Percentiles rank a stretch among this genome's conserved stretches.
These are phyloP conservation scores for Suillus brevipes DNA, from an alignment of 768 basidiomycete genomes.

Conservation along the genomic window DNA sequence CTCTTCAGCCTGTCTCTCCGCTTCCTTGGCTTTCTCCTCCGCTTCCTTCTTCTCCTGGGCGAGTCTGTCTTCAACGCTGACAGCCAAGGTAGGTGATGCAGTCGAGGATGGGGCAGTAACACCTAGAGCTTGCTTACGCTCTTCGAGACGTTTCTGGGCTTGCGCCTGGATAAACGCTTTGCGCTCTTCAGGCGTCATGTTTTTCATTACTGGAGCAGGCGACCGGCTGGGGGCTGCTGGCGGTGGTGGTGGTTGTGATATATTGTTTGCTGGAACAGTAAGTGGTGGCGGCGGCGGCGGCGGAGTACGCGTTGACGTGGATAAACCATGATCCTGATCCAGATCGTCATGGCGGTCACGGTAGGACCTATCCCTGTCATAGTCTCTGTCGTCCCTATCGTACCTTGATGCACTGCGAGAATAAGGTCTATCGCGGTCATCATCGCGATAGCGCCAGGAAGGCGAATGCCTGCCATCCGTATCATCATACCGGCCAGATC, in stretches of 20 bases:
- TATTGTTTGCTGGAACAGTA: constrained; percentile 40
- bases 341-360: constrained; percentile 37
- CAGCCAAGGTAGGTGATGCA: constrained; percentile 59
- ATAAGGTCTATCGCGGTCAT: constrained; percentile 54
- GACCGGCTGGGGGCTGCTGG: constrained; percentile 47
- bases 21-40: constrained; percentile 75
- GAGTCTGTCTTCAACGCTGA: constrained; percentile 80
- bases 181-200: constrained; percentile 85
- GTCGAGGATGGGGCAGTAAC: constrained; percentile 47
- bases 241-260: constrained; percentile 49
- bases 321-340: constrained; percentile 36
- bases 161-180: constrained; percentile 74
- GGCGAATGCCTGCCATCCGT: constrained; percentile 35
- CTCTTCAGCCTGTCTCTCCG: constrained; percentile 80
- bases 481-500: constrained; percentile 69
- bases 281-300: constrained; percentile 53
- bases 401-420: constrained; percentile 42
- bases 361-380: constrained; percentile 30
- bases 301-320: constrained; percentile 41
- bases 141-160: constrained; percentile 80
- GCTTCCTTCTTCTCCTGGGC: constrained; percentile 88
- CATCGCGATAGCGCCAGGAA: constrained; percentile 35
- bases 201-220: constrained; percentile 60
- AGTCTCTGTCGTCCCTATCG: constrained; percentile 40
- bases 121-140: constrained; percentile 83